A percentile compares a stretch with the other conserved stretches of the same genome.
Conservation (phyloP, 495 filamentous ascomycete species). For the Annulohypoxylon maeteangense region DNA sequence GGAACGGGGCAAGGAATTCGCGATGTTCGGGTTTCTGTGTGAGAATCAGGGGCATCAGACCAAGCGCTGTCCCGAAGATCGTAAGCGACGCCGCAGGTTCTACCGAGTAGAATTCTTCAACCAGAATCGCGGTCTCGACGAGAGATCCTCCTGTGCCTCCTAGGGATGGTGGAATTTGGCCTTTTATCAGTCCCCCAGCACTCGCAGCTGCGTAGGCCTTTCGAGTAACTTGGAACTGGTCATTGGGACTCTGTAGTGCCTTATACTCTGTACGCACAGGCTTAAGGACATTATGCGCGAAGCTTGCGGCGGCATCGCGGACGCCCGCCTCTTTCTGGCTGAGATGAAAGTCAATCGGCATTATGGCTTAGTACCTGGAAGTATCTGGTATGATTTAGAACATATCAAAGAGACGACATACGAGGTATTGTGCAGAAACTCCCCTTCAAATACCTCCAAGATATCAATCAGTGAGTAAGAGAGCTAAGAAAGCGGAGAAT, state of each 20-base stretch:
- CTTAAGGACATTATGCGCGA: conserved; percentile 52
- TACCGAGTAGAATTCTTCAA: conserved; percentile 63
- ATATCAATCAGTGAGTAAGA: neutral
- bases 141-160: conserved; percentile 58
- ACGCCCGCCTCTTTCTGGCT: conserved; percentile 49
- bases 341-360: conserved; percentile 58
- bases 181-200: conserved; percentile 58
- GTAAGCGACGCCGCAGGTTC: conserved; percentile 61
- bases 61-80: conserved; percentile 63
- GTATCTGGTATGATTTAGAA: too few relatives aligned
- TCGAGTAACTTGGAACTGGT: conserved; percentile 59
- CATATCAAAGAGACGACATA: neutral
- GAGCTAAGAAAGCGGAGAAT: conserved; percentile 3
- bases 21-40: conserved; percentile 54
- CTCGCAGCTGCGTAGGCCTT: conserved; percentile 58
- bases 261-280: conserved; percentile 51
- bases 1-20: conserved; percentile 61
- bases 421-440: neutral
- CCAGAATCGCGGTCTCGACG: conserved; percentile 60
- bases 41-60: conserved; percentile 60
- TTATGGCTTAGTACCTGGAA: conserved; percentile 7
- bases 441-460: neutral
- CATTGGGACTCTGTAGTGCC: conserved; percentile 42
- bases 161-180: conserved; percentile 54
- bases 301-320: conserved; percentile 46